Conservation (phyloP, 2,329 filamentous ascomycete species). For the Neoscytalidium dimidiatum region DNA sequence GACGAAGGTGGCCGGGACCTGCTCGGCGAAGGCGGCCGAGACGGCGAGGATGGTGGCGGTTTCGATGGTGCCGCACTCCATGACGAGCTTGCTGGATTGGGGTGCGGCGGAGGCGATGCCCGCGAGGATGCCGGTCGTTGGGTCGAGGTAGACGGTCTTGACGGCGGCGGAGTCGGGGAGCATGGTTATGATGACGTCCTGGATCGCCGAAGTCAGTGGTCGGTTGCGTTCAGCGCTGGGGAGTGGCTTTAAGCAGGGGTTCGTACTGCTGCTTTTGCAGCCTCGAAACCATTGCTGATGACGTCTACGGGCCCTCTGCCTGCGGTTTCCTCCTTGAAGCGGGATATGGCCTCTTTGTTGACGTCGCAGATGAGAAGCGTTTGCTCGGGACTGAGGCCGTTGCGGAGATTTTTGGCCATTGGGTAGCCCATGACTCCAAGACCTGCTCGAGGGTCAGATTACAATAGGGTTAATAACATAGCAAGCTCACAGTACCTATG, state of each 20-base stretch:
- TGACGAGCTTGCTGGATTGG: conserved; percentile 37
- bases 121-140: conserved; percentile 44
- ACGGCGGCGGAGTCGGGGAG: conserved; percentile 56
- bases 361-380: conserved; percentile 50
- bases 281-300: conserved; percentile 48
- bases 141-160: conserved; percentile 52
- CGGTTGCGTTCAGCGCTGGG: not conserved
- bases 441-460: conserved; percentile 29
- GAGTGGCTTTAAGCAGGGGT: not conserved
- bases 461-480: not conserved
- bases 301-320: conserved; percentile 37
- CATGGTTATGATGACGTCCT: conserved; percentile 56
- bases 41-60: conserved; percentile 52
- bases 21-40: conserved; percentile 34
- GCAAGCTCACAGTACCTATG: not conserved
- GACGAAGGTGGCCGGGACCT: conserved; percentile 60
- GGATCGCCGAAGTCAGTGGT: not conserved
- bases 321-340: conserved; percentile 36
- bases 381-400: conserved; percentile 46
- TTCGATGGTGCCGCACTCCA: conserved; percentile 60
- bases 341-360: conserved; percentile 44
- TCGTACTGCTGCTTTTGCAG: conserved; percentile 52
- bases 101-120: conserved; percentile 26
- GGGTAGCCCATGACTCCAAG: conserved; percentile 58
- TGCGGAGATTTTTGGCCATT: conserved; percentile 51